Conservation (phyloP, 441 rosid genomes). For the Caryocar brasiliense region DNA sequence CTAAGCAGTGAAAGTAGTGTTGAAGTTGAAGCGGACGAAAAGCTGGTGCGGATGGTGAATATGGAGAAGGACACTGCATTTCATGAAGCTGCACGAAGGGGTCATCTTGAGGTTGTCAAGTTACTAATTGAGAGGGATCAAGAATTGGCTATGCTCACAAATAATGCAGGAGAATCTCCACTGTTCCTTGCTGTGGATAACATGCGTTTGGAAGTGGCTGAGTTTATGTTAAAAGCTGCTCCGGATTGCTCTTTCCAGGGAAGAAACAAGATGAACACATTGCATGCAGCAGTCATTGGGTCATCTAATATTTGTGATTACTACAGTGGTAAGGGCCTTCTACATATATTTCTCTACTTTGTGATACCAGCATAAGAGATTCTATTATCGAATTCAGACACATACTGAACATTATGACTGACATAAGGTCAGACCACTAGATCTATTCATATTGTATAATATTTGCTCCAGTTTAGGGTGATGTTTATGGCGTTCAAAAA, state of each 20-base stretch:
- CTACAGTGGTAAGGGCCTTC: too few species aligned
- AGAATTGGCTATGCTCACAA: conserved; percentile 6
- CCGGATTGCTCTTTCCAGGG: conserved; percentile 10
- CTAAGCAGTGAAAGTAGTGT: conserved; percentile 2
- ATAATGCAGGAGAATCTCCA: conserved; percentile 17
- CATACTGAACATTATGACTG: too few species aligned
- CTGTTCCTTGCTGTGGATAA: conserved; percentile 25
- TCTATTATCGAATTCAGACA: too few species aligned
- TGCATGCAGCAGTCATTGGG: conserved; percentile 25
- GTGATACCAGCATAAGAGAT: too few species aligned
- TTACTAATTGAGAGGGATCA: conserved; percentile 19
- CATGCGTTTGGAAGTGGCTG: conserved; percentile 11
- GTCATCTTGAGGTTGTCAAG: conserved; percentile 17
- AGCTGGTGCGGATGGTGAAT: conserved; percentile 21
- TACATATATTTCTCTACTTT: too few species aligned
- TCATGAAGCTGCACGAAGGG: conserved; percentile 24
- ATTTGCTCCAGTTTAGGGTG: too few species aligned
- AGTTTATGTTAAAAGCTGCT: conserved; percentile 3
- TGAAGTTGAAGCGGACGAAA: background rate
- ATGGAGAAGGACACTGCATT: conserved; percentile 20
- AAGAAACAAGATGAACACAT: conserved; percentile 24
- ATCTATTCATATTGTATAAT: too few species aligned
- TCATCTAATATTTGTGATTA: background rate
- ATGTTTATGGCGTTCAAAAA: too few species aligned
- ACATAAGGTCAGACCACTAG: too few species aligned